phyloP scores from a whole-genome alignment of 1,284 basidiomycete genomes.

The Somion occarium region DNA sequence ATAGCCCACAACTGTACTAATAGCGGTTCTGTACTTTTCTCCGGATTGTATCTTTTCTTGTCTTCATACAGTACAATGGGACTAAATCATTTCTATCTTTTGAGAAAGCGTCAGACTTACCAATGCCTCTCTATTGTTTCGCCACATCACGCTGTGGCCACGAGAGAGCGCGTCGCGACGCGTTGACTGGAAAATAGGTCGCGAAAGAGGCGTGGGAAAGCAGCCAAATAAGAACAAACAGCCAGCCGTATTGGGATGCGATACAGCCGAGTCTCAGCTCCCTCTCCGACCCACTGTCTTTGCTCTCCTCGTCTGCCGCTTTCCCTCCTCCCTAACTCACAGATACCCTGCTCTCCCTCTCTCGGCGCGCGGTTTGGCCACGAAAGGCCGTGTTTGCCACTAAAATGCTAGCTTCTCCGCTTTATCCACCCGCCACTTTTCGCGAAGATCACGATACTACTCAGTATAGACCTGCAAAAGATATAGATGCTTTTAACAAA shows the following conservation, averaged over 20 bases:
- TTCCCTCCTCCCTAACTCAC: background rate
- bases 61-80: too few species aligned
- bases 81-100: too few species aligned
- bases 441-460: slow-evolving; percentile 43
- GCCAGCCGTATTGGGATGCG: background rate
- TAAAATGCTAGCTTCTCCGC: slow-evolving; percentile 57
- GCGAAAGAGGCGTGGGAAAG: background rate
- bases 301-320: background rate
- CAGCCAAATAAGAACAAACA: background rate
- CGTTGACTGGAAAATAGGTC: background rate
- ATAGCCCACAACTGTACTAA: too few species aligned
- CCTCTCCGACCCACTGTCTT: background rate
- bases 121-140: too few species aligned
- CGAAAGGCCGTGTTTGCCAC: background rate
- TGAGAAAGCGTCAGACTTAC: too few species aligned
- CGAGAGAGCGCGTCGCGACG: slow-evolving; percentile 2
- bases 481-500: slow-evolving; percentile 69
- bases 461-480: slow-evolving; percentile 60
- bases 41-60: too few species aligned
- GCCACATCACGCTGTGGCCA: too few species aligned
- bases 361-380: background rate
- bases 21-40: too few species aligned
- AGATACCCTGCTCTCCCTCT: background rate
- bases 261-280: background rate
- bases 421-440: slow-evolving; percentile 47